Base-by-base conservation (phyloP, 2,329 filamentous ascomycete species). In the Botryotinia narcissicola region DNA sequence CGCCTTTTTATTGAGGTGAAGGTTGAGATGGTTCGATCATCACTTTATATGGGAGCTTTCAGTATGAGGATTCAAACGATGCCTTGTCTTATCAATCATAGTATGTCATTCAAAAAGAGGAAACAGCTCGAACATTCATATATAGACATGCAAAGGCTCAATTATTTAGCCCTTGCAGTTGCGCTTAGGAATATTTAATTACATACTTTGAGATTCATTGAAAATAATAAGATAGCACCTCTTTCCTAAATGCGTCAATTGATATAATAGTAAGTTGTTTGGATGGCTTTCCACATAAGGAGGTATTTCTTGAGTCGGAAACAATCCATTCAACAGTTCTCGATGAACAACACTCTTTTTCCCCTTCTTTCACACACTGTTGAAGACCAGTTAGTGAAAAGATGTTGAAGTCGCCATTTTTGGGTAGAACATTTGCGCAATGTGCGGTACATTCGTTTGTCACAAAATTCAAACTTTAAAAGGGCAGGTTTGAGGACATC, bases 171-270 rank as follows among this genome's bases (percentile, higher is more conserved):
- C 40, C 35, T n/a, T 61, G 32, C 35, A 9, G 35, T 40, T n/a
- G 20, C 35, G 3, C 59, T 57, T 57, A 29, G 6, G n/a, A 25
- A n/a, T 40, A 40, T 37, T 37, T 61, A 61, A 61, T 40, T 29
- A 4, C 14, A 29, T 16, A 29, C 51, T 57, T 16, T 54, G 25
- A n/a, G 5, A n/a, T n/a, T n/a, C 48, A n/a, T n/a, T 3, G 12
- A 54, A 14, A n/a, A 54, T 7, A 16, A 16, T 14, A 16, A n/a
- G 1, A n/a, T 7, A 3, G 25, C 0, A 3, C 14, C n/a, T 18
- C 16, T 29, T 29, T 57, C 14, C 14, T 29, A 29, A 7, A 3
- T 29, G 18, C 51, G 2, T 54, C 25, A 54, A 54, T 29, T 16
- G 12, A 54, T 3, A 2, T 16, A 5, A 54, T 3, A 2, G 25